phyloP scores from a whole-genome alignment of 768 basidiomycete genomes.

The Boletus edulis region DNA sequence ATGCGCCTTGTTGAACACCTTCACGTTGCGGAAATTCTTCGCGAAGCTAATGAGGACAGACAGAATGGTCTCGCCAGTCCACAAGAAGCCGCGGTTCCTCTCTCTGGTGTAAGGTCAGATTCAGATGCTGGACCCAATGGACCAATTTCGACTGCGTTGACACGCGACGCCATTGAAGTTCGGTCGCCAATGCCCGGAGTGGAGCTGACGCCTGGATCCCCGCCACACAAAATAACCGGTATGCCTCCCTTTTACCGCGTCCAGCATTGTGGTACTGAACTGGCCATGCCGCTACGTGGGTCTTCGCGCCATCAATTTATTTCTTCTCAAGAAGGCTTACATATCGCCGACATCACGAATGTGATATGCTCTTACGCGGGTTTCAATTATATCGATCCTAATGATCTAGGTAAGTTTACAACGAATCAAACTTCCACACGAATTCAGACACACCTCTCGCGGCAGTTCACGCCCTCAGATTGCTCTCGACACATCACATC shows the following conservation, averaged over 20 bases:
- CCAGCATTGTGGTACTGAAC: not conserved
- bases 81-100: not conserved
- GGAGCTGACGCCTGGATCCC: not conserved
- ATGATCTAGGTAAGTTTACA: constrained; percentile 14
- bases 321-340: constrained; percentile 15
- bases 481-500: constrained; percentile 78
- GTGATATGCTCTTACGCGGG: constrained; percentile 20
- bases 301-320: not conserved
- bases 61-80: constrained; percentile 44
- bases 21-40: constrained; percentile 66
- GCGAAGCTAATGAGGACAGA: constrained; percentile 51
- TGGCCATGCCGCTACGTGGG: not conserved
- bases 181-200: not conserved
- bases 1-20: constrained; percentile 72
- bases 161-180: not conserved
- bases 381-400: constrained; percentile 15
- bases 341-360: constrained; percentile 20
- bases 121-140: not conserved
- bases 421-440: not conserved
- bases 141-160: too few relatives aligned
- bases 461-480: constrained; percentile 67
- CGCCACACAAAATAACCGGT: constrained; percentile 1
- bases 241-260: not conserved
- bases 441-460: not conserved
- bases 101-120: not conserved